Conservation (phyloP, 208 protist genomes). For the Paratrypanosoma confusum region DNA sequence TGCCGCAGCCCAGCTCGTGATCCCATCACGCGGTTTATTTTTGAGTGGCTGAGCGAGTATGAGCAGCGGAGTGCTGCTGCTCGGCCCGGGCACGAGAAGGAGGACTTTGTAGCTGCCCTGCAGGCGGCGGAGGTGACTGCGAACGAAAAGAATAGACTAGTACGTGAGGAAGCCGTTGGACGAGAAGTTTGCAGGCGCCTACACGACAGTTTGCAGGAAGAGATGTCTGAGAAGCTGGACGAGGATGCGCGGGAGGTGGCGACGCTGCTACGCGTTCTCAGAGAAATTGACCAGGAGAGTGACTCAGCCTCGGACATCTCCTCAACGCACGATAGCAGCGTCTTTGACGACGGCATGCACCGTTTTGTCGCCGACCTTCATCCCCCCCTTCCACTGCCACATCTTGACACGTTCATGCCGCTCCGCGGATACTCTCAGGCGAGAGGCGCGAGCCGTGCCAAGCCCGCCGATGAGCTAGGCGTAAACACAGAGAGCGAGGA, state of each 20-base stretch:
- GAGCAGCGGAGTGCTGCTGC: conserved; percentile 9
- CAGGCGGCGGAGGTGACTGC: neutral
- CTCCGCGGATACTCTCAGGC: too few relatives aligned
- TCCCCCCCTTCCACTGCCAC: too few relatives aligned
- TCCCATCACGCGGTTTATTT: conserved; percentile 55
- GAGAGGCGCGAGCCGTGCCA: too few relatives aligned
- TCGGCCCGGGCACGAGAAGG: neutral
- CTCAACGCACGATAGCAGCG: conserved; percentile 33
- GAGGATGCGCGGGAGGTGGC: neutral
- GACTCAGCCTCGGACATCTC: conserved; percentile 26
- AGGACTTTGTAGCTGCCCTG: conserved; percentile 9
- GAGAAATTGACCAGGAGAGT: conserved; percentile 7
- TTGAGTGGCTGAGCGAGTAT: conserved; percentile 65
- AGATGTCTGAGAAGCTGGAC: too few relatives aligned
- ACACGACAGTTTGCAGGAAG: too few relatives aligned
- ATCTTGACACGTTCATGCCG: too few relatives aligned
- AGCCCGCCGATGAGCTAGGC: too few relatives aligned
- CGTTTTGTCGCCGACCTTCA: conserved; percentile 15
- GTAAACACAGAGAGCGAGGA: too few relatives aligned
- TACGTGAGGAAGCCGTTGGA: neutral
- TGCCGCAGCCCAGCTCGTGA: too few relatives aligned
- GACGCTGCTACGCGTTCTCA: conserved; percentile 2
- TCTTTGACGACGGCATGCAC: conserved; percentile 15
- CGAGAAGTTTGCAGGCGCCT: too few relatives aligned
- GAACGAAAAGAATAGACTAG: neutral